Conservation (phyloP, 2,329 filamentous ascomycete genomes). For the Trichoderma sp. region DNA sequence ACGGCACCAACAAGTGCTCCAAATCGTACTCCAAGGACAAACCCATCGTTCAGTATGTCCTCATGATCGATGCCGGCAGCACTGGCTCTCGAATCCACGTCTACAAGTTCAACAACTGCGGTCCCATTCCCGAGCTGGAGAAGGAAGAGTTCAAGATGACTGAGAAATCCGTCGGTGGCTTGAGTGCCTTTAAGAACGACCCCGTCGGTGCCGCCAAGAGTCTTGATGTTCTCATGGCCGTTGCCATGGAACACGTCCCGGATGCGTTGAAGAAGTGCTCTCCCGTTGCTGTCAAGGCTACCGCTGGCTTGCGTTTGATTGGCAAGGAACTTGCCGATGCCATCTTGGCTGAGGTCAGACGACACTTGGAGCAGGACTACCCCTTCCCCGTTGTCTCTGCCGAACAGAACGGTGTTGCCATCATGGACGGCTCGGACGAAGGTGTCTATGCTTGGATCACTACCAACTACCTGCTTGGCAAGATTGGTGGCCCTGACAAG, state of each 20-base stretch:
- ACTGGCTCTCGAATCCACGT: slow-evolving; percentile 98
- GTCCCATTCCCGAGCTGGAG: slow-evolving; percentile 90
- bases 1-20: slow-evolving; percentile 73
- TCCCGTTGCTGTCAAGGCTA: slow-evolving; percentile 96
- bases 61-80: slow-evolving; percentile 98
- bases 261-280: slow-evolving; percentile 89
- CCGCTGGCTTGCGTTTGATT: slow-evolving; percentile 86
- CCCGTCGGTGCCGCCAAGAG: slow-evolving; percentile 86
- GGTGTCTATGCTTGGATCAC: slow-evolving; percentile 99
- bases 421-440: slow-evolving; percentile 97
- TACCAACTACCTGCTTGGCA: slow-evolving; percentile 95
- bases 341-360: slow-evolving; percentile 83
- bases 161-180: slow-evolving; percentile 76
- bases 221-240: slow-evolving; percentile 83
- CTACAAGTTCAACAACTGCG: slow-evolving; percentile 99
- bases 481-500: slow-evolving; percentile 91
- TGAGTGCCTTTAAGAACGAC: slow-evolving; percentile 86
- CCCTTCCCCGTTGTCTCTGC: slow-evolving; percentile 91
- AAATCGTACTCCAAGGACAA: slow-evolving; percentile 84
- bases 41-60: slow-evolving; percentile 92
- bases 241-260: slow-evolving; percentile 81
- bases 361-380: slow-evolving; percentile 81
- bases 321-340: slow-evolving; percentile 77
- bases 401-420: slow-evolving; percentile 83
- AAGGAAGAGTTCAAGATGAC: slow-evolving; percentile 93